These are phyloP conservation scores for Collybia nuda DNA, from an alignment of 768 basidiomycete genomes.

Conservation along the genomic window DNA sequence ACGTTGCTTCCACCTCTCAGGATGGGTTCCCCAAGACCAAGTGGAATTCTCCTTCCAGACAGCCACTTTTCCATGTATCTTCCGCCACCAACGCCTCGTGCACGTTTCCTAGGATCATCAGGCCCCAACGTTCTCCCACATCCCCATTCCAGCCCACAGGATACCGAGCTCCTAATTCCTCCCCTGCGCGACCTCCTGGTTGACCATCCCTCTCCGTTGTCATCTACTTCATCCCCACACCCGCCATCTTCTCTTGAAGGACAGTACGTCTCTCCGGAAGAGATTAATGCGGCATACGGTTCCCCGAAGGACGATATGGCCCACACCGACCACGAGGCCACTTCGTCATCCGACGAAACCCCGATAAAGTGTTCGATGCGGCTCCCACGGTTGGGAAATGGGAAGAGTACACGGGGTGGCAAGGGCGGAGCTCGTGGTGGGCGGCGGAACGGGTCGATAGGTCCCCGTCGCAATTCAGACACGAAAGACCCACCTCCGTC, in stretches of 20 bases:
- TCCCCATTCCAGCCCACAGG: not conserved
- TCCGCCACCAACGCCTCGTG: not conserved
- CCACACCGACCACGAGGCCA: not conserved
- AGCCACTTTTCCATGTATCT: conserved; percentile 1
- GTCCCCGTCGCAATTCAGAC: not conserved
- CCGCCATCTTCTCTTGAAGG: conserved; percentile 1
- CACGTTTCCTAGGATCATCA: conserved; percentile 1
- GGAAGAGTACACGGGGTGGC: not conserved
- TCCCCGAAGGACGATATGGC: conserved; percentile 1
- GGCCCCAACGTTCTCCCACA: not conserved
- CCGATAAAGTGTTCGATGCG: not conserved
- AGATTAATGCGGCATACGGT: conserved; percentile 16
- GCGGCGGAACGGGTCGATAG: not conserved
- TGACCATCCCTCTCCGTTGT: not conserved
- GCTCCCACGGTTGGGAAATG: conserved; percentile 9
- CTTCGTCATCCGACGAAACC: conserved; percentile 3
- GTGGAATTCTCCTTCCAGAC: conserved; percentile 4
- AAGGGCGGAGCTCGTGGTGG: not conserved
- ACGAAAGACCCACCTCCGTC: not conserved
- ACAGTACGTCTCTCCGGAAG: conserved; percentile 14
- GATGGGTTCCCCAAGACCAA: not conserved
- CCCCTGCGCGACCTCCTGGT: not conserved
- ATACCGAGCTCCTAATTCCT: conserved; percentile 5
- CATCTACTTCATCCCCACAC: conserved; percentile 4
- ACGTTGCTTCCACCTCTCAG: conserved; percentile 8